Conservation (phyloP, 164 flowering plant species). For the grape (Vitis vinifera) region DNA sequence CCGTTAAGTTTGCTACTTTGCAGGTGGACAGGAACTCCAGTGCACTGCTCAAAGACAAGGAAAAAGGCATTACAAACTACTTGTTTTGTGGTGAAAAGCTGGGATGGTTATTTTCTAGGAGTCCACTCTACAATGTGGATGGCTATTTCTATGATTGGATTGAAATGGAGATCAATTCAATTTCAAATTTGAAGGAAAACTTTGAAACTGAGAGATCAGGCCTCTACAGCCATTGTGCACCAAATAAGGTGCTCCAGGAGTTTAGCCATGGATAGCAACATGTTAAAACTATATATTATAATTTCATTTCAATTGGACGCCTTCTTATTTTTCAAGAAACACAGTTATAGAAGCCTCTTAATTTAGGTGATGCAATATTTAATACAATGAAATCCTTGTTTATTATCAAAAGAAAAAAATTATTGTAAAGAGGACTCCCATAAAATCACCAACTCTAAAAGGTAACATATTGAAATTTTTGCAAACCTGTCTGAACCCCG, state of each 20-base stretch:
- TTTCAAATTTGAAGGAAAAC: not conserved
- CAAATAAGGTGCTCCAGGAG: not conserved
- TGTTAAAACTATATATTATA: too few species aligned
- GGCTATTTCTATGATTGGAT: not conserved
- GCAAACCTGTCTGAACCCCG: constrained; percentile 28
- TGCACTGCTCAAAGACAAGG: constrained; percentile 60
- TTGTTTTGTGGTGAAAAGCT: not conserved
- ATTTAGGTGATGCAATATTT: too few species aligned
- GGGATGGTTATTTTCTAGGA: not conserved
- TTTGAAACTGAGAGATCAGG: not conserved
- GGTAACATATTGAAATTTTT: not conserved
- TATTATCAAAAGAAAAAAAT: too few species aligned
- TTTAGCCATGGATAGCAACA: too few species aligned
- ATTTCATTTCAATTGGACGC: too few species aligned
- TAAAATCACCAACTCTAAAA: not conserved
- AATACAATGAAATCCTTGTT: too few species aligned
- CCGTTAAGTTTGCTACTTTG: constrained; percentile 84
- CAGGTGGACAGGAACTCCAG: constrained; percentile 86
- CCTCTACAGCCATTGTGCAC: not conserved
- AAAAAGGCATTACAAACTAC: constrained; percentile 6
- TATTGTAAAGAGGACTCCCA: too few species aligned
- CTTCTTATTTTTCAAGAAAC: too few species aligned
- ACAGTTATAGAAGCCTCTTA: too few species aligned
- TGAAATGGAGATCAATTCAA: not conserved
- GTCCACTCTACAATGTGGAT: not conserved